Evolutionary conservation across 2,329 filamentous ascomycete species (phyloP).

Genomic region (Sclerotinia glacialis): DNA sequence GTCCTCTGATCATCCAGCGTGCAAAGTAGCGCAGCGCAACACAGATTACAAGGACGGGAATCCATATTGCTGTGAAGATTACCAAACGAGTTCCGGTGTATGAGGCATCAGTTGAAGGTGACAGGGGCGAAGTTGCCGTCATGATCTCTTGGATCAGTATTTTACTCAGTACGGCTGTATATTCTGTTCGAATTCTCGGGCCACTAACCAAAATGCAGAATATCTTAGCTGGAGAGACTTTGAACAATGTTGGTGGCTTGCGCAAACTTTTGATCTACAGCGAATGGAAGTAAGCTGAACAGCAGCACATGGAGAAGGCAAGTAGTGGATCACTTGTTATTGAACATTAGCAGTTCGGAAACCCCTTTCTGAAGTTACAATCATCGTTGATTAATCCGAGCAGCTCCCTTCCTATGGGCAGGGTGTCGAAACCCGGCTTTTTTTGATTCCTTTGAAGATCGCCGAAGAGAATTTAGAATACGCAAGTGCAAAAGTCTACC

Average conservation of each 20-base stretch:
- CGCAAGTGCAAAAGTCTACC: background rate
- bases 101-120: background rate
- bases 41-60: background rate
- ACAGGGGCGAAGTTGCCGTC: background rate
- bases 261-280: background rate
- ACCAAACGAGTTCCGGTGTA: background rate
- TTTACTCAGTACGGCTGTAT: background rate
- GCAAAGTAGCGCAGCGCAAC: background rate
- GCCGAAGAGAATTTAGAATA: no score
- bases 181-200: background rate
- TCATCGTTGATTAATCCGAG: background rate
- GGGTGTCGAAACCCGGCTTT: background rate
- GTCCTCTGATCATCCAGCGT: background rate
- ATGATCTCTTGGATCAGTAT: background rate
- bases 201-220: background rate
- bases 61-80: background rate
- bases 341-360: background rate
- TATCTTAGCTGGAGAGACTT: background rate
- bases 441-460: background rate
- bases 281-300: background rate
- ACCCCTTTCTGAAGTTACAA: background rate
- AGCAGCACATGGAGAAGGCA: background rate
- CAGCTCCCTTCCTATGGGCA: background rate
- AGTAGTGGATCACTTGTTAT: background rate
- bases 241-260: background rate